Evolutionary conservation across 495 filamentous ascomycete species (phyloP).

Genomic region (Penicillium desertorum): DNA sequence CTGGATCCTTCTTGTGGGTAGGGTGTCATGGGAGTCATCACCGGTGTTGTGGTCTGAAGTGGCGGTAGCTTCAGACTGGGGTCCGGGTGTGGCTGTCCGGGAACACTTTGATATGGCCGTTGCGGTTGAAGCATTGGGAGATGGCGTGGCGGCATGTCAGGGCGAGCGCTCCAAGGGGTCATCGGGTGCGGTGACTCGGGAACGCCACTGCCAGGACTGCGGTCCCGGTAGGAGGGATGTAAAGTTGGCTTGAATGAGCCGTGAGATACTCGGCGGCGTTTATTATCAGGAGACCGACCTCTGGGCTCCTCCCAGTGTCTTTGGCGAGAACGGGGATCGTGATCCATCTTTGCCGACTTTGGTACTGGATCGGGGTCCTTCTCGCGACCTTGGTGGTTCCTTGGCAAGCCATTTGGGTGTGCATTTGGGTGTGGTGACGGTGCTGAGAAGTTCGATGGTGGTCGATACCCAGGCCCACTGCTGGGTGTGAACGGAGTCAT

Average conservation of each 20-base stretch:
- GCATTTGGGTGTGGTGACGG: slow-evolving; percentile 22
- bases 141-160: slow-evolving; percentile 33
- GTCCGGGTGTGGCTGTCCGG: slow-evolving; percentile 34
- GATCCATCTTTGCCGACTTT: slow-evolving; percentile 29
- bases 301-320: slow-evolving; percentile 33
- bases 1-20: slow-evolving; percentile 37
- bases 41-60: slow-evolving; percentile 25
- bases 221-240: slow-evolving; percentile 27
- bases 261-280: slow-evolving; percentile 54
- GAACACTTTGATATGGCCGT: slow-evolving; percentile 27
- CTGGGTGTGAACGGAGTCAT: slow-evolving; percentile 39
- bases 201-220: slow-evolving; percentile 28
- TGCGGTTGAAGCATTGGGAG: slow-evolving; percentile 43
- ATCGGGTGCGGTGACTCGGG: slow-evolving; percentile 20
- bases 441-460: slow-evolving; percentile 20
- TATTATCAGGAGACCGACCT: slow-evolving; percentile 48
- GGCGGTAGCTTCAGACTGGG: slow-evolving; percentile 59
- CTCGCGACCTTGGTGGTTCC: slow-evolving; percentile 26
- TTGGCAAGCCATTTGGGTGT: slow-evolving; percentile 21
- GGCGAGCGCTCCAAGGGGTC: slow-evolving; percentile 33
- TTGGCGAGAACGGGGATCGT: slow-evolving; percentile 26
- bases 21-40: slow-evolving; percentile 34
- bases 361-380: slow-evolving; percentile 22
- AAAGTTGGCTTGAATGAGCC: slow-evolving; percentile 26
- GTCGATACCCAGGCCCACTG: slow-evolving; percentile 12